Evolutionary conservation across 1,139 yeast genomes (phyloP).

Genomic region (Suhomyces ambrosiae): DNA sequence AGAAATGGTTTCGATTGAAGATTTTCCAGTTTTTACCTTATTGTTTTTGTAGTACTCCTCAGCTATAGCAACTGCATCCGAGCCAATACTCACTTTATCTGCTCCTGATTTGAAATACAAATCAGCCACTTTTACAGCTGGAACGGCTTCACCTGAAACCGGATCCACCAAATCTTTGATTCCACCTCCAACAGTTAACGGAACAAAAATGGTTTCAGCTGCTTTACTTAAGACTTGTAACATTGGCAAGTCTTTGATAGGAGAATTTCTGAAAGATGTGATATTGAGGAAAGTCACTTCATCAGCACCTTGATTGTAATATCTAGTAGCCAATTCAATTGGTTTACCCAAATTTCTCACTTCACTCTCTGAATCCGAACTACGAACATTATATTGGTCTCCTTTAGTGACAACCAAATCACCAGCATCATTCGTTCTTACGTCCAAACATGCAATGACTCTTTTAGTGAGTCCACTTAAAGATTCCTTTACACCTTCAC

Average conservation of each 20-base stretch:
- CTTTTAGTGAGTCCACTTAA: conserved; percentile 80
- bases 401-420: conserved; percentile 97
- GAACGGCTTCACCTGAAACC: conserved; percentile 63
- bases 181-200: conserved; percentile 97
- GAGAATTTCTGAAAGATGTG: conserved; percentile 93
- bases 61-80: conserved; percentile 94
- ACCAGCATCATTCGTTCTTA: conserved; percentile 90
- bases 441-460: conserved; percentile 93
- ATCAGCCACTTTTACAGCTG: conserved; percentile 89
- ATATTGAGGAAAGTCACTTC: conserved; percentile 93
- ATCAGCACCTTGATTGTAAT: conserved; percentile 93
- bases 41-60: conserved; percentile 70
- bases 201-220: conserved; percentile 90
- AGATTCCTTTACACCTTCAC: conserved; percentile 44
- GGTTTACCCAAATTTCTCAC: conserved; percentile 96
- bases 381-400: conserved; percentile 96
- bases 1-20: conserved; percentile 92
- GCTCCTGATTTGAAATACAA: conserved; percentile 94
- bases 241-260: conserved; percentile 92
- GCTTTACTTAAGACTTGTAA: conserved; percentile 79
- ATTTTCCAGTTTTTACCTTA: conserved; percentile 60
- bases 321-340: conserved; percentile 86
- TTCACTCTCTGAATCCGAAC: conserved; percentile 42
- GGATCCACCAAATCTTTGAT: conserved; percentile 89
- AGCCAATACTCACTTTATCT: conserved; percentile 94